A percentile compares a stretch with the other conserved stretches of the same genome.
phyloP scores from a whole-genome alignment of 2,329 filamentous ascomycete species.

The Boeremia exigua region DNA sequence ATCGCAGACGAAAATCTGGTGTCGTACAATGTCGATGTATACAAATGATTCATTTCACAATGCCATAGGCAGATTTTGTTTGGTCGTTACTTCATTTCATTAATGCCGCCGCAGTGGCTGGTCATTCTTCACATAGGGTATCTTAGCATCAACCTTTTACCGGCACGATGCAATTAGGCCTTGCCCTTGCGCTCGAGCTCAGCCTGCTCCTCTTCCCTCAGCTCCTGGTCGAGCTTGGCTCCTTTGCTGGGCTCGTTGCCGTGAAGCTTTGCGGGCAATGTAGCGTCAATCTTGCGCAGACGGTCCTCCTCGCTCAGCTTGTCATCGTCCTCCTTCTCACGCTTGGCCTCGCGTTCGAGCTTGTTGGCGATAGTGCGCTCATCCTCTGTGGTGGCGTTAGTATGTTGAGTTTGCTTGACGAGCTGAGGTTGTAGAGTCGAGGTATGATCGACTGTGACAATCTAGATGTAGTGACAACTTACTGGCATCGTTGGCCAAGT shows the following conservation, averaged over 20 bases:
- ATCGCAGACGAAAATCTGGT: neutral
- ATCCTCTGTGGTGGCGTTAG: constrained; percentile 62
- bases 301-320: constrained; percentile 43
- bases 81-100: constrained; percentile 16
- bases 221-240: constrained; percentile 72
- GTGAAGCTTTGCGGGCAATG: constrained; percentile 63
- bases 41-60: neutral
- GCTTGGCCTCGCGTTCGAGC: constrained; percentile 67
- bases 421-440: too few relatives aligned
- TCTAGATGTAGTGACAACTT: constrained; percentile 39
- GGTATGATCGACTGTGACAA: neutral
- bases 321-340: constrained; percentile 50
- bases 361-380: constrained; percentile 75
- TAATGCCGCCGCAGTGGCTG: constrained; percentile 16
- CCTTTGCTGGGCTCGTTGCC: constrained; percentile 76
- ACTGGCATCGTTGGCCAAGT: constrained; percentile 76
- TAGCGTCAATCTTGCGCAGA: constrained; percentile 65
- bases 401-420: neutral
- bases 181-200: constrained; percentile 66
- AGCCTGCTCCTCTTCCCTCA: constrained; percentile 72
- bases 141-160: constrained; percentile 13
- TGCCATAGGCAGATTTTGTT: neutral
- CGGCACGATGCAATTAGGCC: constrained; percentile 18
- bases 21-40: neutral
- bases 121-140: constrained; percentile 14